phyloP scores from a whole-genome alignment of 2,329 filamentous ascomycete genomes.

The Stemphylium vesicarium region DNA sequence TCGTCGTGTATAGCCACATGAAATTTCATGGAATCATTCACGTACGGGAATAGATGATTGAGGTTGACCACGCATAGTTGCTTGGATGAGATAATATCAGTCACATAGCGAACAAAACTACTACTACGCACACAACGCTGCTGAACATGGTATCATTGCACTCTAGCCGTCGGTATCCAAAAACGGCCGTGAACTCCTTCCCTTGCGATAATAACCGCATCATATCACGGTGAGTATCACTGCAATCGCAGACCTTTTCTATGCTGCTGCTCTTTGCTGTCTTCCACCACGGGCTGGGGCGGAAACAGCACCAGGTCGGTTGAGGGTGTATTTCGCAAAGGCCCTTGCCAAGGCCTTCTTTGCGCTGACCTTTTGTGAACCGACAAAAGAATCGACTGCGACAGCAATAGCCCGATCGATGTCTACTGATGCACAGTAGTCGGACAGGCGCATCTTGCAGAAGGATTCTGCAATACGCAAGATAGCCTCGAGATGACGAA shows the following conservation, averaged over 20 bases:
- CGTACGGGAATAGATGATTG: too few relatives aligned
- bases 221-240: not conserved
- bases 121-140: not conserved
- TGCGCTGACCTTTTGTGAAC: conserved; percentile 94
- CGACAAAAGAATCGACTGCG: conserved; percentile 94
- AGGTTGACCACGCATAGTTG: not conserved
- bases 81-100: not conserved
- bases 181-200: conserved; percentile 5
- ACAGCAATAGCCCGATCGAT: conserved; percentile 98
- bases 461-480: conserved; percentile 95
- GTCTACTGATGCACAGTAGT: conserved; percentile 88
- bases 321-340: conserved; percentile 85
- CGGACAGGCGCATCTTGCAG: conserved; percentile 96
- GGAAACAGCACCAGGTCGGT: conserved; percentile 52
- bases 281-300: conserved; percentile 33
- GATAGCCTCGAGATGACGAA: conserved; percentile 96
- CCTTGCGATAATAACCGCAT: conserved; percentile 6
- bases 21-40: too few relatives aligned
- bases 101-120: not conserved
- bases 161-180: conserved; percentile 9
- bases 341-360: conserved; percentile 94
- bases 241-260: not conserved
- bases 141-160: conserved; percentile 26
- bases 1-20: too few relatives aligned
- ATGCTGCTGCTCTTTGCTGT: conserved; percentile 40